These are phyloP conservation scores for Trichoderma sp. DNA, from an alignment of 2,329 filamentous ascomycete genomes.

Conservation along the genomic window DNA sequence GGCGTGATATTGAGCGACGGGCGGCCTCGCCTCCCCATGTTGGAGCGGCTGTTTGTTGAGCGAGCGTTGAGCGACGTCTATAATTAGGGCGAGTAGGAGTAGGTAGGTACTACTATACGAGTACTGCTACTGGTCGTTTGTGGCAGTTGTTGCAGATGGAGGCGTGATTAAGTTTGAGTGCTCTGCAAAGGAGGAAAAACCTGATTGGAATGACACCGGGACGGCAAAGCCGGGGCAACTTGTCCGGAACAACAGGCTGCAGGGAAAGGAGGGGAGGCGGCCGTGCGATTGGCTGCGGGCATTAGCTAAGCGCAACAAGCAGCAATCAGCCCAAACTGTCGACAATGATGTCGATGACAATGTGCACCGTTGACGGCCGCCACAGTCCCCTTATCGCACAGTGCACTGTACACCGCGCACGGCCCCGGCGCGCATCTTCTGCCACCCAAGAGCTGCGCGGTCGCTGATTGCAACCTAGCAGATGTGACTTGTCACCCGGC, in stretches of 20 bases:
- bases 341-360: not conserved
- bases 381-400: not conserved
- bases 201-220: not conserved
- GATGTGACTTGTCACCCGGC: constrained; percentile 17
- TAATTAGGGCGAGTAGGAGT: not conserved
- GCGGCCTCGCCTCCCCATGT: constrained; percentile 17
- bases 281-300: not conserved
- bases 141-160: not conserved
- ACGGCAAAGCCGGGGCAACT: not conserved
- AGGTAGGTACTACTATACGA: not conserved
- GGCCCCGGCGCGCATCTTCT: constrained; percentile 1
- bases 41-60: not conserved
- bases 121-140: not conserved
- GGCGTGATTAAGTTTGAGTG: not conserved
- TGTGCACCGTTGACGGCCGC: too few species aligned
- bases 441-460: not conserved
- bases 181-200: not conserved
- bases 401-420: not conserved
- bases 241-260: not conserved
- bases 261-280: not conserved
- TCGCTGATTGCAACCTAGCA: constrained; percentile 12
- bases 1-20: constrained; percentile 18
- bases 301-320: constrained; percentile 10
- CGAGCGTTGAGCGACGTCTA: not conserved
- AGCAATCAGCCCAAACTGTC: not conserved